Conservation (phyloP, 2,329 filamentous ascomycete genomes). For the Alternaria brassicae region DNA sequence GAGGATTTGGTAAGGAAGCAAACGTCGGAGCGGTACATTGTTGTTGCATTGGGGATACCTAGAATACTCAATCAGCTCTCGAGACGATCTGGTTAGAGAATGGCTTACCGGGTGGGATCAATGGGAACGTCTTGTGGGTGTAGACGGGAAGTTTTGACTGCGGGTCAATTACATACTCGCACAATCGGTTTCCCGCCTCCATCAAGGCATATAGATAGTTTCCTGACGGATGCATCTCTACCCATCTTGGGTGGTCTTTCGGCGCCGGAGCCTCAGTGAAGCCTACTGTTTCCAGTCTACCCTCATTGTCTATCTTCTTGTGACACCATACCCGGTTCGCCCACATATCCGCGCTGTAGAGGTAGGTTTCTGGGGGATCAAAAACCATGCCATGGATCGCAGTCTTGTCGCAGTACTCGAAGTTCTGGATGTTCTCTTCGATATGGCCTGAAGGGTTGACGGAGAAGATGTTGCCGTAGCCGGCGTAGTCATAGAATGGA, state of each 20-base stretch:
- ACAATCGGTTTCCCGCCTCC: constrained; percentile 86
- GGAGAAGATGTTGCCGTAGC: constrained; percentile 79
- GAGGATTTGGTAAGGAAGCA: constrained; percentile 73
- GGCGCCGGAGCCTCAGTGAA: constrained; percentile 73
- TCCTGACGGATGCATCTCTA: constrained; percentile 80
- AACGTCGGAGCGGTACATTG: constrained; percentile 85
- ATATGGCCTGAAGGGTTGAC: constrained; percentile 65
- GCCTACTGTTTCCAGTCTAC: constrained; percentile 72
- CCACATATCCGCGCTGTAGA: constrained; percentile 80
- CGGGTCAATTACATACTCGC: constrained; percentile 80
- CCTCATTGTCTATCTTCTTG: constrained; percentile 68
- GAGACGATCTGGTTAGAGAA: not conserved
- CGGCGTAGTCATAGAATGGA: constrained; percentile 87
- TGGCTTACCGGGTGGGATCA: constrained; percentile 78
- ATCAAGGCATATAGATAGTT: constrained; percentile 85
- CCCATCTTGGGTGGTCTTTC: constrained; percentile 85
- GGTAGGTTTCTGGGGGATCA: constrained; percentile 73
- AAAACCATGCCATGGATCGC: constrained; percentile 86
- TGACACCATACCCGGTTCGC: constrained; percentile 87
- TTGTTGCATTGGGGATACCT: constrained; percentile 58
- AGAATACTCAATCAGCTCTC: not conserved
- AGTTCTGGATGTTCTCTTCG: constrained; percentile 72
- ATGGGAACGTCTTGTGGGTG: constrained; percentile 76
- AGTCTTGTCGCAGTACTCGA: constrained; percentile 71
- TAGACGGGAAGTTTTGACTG: constrained; percentile 77